Percentiles rank a stretch among this genome's conserved stretches.
Evolutionary conservation across 495 filamentous ascomycete species (phyloP).

Genomic region (Friedmanniomyces simplex): DNA sequence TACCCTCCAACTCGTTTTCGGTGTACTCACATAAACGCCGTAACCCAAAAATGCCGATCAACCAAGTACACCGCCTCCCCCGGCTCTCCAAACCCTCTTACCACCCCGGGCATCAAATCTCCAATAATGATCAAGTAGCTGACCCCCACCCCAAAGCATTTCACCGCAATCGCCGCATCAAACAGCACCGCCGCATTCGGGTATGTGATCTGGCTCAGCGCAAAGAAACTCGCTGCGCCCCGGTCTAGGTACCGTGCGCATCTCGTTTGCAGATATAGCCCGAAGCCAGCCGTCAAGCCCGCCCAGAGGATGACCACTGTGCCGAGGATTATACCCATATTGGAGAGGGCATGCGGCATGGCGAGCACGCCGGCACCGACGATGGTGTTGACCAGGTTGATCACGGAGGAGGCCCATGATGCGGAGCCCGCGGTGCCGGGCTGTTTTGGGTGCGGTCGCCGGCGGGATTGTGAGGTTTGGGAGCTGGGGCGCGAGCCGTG

Average conservation of each 20-base stretch:
- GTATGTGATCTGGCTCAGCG: constrained; percentile 88
- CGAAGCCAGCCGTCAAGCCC: constrained; percentile 76
- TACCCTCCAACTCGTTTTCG: background rate
- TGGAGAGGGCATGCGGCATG: constrained; percentile 86
- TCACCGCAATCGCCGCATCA: constrained; percentile 91
- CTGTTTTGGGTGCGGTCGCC: constrained; percentile 39
- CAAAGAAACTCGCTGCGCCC: constrained; percentile 76
- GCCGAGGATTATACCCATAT: constrained; percentile 81
- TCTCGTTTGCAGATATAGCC: constrained; percentile 84
- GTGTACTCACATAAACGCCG: constrained; percentile 72
- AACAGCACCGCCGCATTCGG: constrained; percentile 94
- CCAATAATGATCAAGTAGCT: constrained; percentile 98
- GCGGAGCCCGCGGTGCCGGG: constrained; percentile 52
- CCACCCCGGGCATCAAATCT: constrained; percentile 93
- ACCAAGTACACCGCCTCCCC: constrained; percentile 55
- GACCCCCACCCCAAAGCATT: constrained; percentile 93
- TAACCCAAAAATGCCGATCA: constrained; percentile 94
- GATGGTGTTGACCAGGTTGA: constrained; percentile 95
- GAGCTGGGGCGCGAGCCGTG: constrained; percentile 7
- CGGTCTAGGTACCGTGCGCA: constrained; percentile 88
- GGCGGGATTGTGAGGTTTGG: constrained; percentile 24
- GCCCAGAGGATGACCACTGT: constrained; percentile 83
- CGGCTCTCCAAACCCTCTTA: constrained; percentile 57
- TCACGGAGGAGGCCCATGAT: constrained; percentile 80
- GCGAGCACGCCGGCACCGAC: constrained; percentile 88